Evolutionary conservation across 768 basidiomycete species (phyloP), one percentile per base, ranked within the genome.

Genomic region (Psilocybe tampanensis): DNA sequence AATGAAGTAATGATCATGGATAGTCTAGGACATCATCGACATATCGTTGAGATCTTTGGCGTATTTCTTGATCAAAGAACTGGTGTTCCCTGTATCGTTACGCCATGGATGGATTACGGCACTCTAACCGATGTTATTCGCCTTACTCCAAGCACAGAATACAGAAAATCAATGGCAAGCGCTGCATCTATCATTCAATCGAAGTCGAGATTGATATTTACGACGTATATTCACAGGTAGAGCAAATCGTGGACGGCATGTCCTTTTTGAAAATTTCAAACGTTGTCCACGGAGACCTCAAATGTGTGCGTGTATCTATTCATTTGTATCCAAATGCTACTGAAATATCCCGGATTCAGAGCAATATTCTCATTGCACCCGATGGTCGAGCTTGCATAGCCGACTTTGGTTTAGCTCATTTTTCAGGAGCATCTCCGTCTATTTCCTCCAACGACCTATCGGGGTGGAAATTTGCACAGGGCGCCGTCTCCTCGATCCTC

Each of bases 201-300:
- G n/a, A n/a, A n/a, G n/a, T n/a, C n/a, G n/a, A n/a, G 17, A 36
- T 24, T 15, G 29, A 44, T 8, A 21, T 52, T 12, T 12, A 7
- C 15, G n/a, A 9, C 23, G 22, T 19, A 17, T 2, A 21, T 4
- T 8, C n/a, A 8, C 53, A 72, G 72, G 59, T 69, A 22, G 57
- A 66, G 26, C 65, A 70, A 26, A 65, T 71, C 21, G 68, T 65
- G 1, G 64, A 68, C 45, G 72, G 68, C 5, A 62, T 73, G 15
- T 54, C 64, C 15, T 71, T 66, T 24, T 42, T 73, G 23, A 66
- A 64, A 12, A 18, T 58, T 41, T 68, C 64, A 21, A 57, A 56
- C 4, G 64, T 79, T 23, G 58, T 76, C 13, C 77, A 79, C 22
- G 74, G 77, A 7, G 78, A 79, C 60, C 26, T 79, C 23, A 79